Evolutionary conservation across 768 basidiomycete genomes (phyloP).

Genomic region (Tulasnella sp.): DNA sequence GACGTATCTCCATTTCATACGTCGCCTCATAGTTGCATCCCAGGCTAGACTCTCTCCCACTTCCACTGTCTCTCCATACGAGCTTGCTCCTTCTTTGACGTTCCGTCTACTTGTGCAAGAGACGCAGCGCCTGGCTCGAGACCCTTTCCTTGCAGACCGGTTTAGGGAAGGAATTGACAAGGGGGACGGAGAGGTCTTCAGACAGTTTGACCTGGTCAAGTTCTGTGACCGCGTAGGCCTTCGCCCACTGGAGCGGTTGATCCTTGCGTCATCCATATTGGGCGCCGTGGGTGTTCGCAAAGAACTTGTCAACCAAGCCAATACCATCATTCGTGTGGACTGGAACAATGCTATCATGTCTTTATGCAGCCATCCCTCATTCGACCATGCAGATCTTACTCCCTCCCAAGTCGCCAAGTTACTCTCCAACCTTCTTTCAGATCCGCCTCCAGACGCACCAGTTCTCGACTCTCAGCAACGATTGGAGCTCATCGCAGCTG

Average conservation of each 20-base stretch:
- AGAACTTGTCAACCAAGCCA: constrained; percentile 47
- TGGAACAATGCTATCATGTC: constrained; percentile 68
- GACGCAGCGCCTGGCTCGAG: constrained; percentile 75
- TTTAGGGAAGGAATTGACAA: constrained; percentile 84
- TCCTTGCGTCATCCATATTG: constrained; percentile 62
- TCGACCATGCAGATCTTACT: constrained; percentile 68
- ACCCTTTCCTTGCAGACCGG: constrained; percentile 80
- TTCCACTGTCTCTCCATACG: constrained; percentile 47
- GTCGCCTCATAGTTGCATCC: constrained; percentile 83
- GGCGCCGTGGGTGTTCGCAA: constrained; percentile 43
- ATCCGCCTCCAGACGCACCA: constrained; percentile 53
- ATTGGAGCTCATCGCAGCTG: constrained; percentile 58
- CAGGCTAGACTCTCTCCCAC: constrained; percentile 53
- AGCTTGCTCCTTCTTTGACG: constrained; percentile 62
- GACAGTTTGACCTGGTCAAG: constrained; percentile 69
- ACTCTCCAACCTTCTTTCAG: constrained; percentile 65
- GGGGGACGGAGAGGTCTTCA: constrained; percentile 72
- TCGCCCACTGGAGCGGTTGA: constrained; percentile 62
- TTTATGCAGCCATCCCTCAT: constrained; percentile 64
- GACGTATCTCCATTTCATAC: constrained; percentile 95
- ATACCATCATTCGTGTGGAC: constrained; percentile 54
- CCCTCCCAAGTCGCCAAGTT: constrained; percentile 65
- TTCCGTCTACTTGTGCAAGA: constrained; percentile 81
- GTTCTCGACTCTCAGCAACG: constrained; percentile 60
- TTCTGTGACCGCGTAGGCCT: constrained; percentile 74